Conservation (phyloP, 2,329 filamentous ascomycete genomes). For the Penicillium sp. region DNA sequence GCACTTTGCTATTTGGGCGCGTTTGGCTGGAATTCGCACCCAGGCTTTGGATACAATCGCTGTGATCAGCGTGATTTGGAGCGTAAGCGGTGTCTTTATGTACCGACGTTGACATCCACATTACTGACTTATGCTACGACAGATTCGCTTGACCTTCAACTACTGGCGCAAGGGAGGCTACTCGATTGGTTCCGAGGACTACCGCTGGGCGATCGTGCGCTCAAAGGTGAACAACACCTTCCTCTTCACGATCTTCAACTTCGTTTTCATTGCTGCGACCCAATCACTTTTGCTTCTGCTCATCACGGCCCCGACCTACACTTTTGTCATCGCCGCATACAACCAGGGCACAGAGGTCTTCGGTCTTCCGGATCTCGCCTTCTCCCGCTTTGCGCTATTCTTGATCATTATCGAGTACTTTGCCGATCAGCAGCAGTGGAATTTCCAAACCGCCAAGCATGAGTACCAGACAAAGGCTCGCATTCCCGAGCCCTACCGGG, state of each 20-base stretch:
- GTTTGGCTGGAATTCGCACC: constrained; percentile 70
- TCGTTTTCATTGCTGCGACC: constrained; percentile 82
- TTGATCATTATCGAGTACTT: constrained; percentile 72
- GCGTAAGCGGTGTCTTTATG: constrained; percentile 57
- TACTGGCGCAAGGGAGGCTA: constrained; percentile 97
- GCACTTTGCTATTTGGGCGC: constrained; percentile 83
- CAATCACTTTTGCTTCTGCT: constrained; percentile 82
- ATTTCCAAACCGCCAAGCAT: constrained; percentile 80
- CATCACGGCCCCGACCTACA: constrained; percentile 80
- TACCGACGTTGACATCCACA: background rate
- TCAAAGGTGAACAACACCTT: constrained; percentile 70
- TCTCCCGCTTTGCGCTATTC: constrained; percentile 59
- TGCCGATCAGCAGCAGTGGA: constrained; percentile 92
- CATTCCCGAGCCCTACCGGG: constrained; percentile 60
- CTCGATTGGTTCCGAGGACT: constrained; percentile 85
- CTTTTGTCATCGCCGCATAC: constrained; percentile 73
- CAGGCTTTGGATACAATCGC: constrained; percentile 73
- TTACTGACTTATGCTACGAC: constrained; percentile 26
- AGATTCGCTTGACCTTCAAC: constrained; percentile 87
- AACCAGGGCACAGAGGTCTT: constrained; percentile 60
- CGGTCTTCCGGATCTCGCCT: constrained; percentile 62
- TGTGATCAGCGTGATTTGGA: constrained; percentile 75
- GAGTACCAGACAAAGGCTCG: constrained; percentile 74
- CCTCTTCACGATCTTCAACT: constrained; percentile 81
- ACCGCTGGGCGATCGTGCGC: constrained; percentile 83